Evolutionary conservation across 2,329 filamentous ascomycete species (phyloP), one percentile per base, ranked within the genome.

Genomic region (Sporothrix variecibatus): DNA sequence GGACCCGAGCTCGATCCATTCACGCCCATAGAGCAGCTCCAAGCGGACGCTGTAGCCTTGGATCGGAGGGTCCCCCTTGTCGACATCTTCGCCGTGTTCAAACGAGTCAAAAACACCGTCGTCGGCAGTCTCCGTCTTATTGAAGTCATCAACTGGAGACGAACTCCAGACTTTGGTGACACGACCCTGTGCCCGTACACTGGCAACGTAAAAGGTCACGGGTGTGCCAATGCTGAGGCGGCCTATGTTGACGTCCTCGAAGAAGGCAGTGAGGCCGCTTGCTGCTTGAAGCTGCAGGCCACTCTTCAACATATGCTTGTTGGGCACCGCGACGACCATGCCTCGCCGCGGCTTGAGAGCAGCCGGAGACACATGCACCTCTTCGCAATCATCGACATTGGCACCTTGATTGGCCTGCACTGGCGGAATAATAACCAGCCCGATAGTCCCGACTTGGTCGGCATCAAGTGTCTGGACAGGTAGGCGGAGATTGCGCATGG

Each of bases 361-460:
- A 28, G 49, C 12, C 2, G 34, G 40, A 17, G 49, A 71, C 7
- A 49, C 15, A 46, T 38, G 78, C 20, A 80, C 75, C 23, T 34
- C 49, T 1, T 67, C n/a, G 0, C 31, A 17, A 12, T 9, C n/a
- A 7, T 17, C 53, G 23, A 3, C 56, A n/a, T 5, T 15, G 23
- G 9, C n/a, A 11, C 38, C 12, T 7, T 73, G 43, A 5, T 62
- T 40, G 1, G 82, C 4, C 11, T 31, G 20, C 6, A 12, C 15
- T 1, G 82, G 78, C 4, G 82, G 79, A 43, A 87, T 84, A n/a
- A 92, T 87, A 2, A 92, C 87, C 70, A 98, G 85, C 0, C 95
- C 95, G 72, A 99, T 88, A 0, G 95, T 98, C 0, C 95, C 96
- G 6, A 95, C 94, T 82, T 99, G 95, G 11, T 94, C 94, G 20